A percentile compares a stretch with the other conserved stretches of the same genome.
phyloP scores from a whole-genome alignment of 805 yeast genomes.

The Suhomyces tanzawaensis region DNA sequence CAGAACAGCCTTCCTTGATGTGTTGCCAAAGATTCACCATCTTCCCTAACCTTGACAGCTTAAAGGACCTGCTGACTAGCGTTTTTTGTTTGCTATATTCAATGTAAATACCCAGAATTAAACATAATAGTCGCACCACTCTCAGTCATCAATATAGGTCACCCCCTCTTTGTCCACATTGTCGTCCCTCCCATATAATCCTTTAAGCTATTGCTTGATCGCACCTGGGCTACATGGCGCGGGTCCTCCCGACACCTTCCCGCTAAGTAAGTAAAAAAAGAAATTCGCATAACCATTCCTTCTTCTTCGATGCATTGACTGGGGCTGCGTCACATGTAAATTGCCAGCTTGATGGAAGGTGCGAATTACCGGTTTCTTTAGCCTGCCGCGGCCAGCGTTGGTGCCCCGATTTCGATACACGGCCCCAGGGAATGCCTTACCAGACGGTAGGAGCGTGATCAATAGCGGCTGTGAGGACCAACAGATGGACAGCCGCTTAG shows the following conservation, averaged over 20 bases:
- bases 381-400: background rate
- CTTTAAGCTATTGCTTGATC: background rate
- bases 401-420: background rate
- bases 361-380: background rate
- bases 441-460: too few relatives aligned
- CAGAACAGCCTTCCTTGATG: too few relatives aligned
- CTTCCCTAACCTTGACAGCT: too few relatives aligned
- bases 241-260: too few relatives aligned
- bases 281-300: constrained; percentile 1
- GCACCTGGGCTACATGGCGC: background rate
- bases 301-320: constrained; percentile 5
- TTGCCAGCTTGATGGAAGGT: background rate
- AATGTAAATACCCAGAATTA: too few relatives aligned
- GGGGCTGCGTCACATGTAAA: background rate
- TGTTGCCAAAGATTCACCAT: too few relatives aligned
- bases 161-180: background rate
- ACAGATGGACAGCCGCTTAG: too few relatives aligned
- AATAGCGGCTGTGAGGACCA: too few relatives aligned
- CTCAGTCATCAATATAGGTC: background rate
- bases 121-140: background rate
- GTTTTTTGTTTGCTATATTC: too few relatives aligned
- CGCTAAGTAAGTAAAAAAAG: background rate
- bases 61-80: too few relatives aligned
- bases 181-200: background rate
- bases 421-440: background rate